Percentiles rank a stretch among this genome's conserved stretches.
These are phyloP conservation scores for Irpex rosettiformis DNA, from an alignment of 1,284 basidiomycete species.

Conservation along the genomic window DNA sequence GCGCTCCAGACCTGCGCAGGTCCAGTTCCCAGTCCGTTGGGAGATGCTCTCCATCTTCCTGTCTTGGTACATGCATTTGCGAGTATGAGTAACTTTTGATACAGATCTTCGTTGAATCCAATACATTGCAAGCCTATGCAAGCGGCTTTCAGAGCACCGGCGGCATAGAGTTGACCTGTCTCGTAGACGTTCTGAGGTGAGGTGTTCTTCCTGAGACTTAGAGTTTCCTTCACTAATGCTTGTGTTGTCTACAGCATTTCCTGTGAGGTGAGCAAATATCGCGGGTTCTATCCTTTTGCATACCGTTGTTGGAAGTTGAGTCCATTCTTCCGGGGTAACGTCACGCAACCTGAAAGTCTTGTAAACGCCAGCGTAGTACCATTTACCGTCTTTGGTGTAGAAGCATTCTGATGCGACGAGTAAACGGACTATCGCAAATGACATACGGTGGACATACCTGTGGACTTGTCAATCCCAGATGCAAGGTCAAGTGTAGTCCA, in stretches of 20 bases:
- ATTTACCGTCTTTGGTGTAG: conserved; percentile 70
- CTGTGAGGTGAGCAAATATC: neutral
- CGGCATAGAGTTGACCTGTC: conserved; percentile 63
- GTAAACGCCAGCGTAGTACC: conserved; percentile 81
- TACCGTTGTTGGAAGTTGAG: conserved; percentile 60
- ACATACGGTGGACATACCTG: conserved; percentile 40
- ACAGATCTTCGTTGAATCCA: conserved; percentile 61
- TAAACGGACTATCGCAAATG: neutral
- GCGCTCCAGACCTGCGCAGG: conserved; percentile 7
- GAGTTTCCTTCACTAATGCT: conserved; percentile 64
- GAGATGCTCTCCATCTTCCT: conserved; percentile 27
- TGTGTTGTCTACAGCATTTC: conserved; percentile 56
- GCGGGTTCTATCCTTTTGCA: conserved; percentile 15
- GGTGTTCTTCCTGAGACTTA: conserved; percentile 64
- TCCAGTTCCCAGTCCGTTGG: conserved; percentile 9
- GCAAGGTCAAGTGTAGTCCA: conserved; percentile 63
- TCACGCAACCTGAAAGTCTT: conserved; percentile 60
- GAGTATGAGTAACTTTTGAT: conserved; percentile 61
- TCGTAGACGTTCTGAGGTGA: conserved; percentile 76
- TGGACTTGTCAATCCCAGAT: conserved; percentile 52
- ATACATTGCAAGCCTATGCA: conserved; percentile 72
- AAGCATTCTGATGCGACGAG: conserved; percentile 57
- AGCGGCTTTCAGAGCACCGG: conserved; percentile 65
- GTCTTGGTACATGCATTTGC: conserved; percentile 45
- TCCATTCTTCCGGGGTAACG: conserved; percentile 64